phyloP scores from a whole-genome alignment of 257 asterid genomes.

The Datura wrightii region DNA sequence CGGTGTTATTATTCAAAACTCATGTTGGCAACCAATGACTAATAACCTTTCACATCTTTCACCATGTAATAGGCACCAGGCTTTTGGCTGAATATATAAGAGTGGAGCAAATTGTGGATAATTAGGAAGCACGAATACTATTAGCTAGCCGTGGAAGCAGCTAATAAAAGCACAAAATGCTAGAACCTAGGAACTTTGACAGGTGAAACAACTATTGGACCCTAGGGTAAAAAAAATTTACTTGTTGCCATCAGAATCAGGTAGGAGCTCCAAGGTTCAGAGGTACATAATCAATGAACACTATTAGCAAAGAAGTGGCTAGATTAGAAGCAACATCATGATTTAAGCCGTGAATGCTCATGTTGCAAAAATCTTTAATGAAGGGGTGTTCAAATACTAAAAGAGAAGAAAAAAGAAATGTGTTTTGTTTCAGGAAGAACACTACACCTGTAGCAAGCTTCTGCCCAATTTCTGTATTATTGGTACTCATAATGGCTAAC shows the following conservation, averaged over 20 bases:
- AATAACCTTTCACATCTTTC: conserved; percentile 11
- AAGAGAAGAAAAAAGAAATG: neutral
- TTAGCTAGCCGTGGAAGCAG: no score
- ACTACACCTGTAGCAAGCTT: neutral
- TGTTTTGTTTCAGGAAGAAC: neutral
- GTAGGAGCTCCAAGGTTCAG: neutral
- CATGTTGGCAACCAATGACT: conserved; percentile 3
- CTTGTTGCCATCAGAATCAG: neutral
- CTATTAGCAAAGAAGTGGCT: neutral
- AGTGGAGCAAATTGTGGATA: neutral
- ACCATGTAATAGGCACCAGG: neutral
- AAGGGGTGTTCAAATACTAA: neutral
- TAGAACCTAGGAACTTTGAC: neutral
- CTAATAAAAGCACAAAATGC: no score
- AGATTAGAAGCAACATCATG: neutral
- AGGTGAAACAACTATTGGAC: neutral
- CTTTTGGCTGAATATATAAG: neutral
- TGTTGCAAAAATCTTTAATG: neutral
- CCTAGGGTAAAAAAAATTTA: neutral
- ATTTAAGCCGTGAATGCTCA: neutral
- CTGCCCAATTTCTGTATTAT: neutral
- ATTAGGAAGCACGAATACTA: neutral
- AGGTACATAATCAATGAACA: neutral
- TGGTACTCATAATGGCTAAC: neutral
- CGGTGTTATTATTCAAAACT: neutral